Evolutionary conservation across 1,284 basidiomycete species (phyloP).

Genomic region (Pascua guehoae): DNA sequence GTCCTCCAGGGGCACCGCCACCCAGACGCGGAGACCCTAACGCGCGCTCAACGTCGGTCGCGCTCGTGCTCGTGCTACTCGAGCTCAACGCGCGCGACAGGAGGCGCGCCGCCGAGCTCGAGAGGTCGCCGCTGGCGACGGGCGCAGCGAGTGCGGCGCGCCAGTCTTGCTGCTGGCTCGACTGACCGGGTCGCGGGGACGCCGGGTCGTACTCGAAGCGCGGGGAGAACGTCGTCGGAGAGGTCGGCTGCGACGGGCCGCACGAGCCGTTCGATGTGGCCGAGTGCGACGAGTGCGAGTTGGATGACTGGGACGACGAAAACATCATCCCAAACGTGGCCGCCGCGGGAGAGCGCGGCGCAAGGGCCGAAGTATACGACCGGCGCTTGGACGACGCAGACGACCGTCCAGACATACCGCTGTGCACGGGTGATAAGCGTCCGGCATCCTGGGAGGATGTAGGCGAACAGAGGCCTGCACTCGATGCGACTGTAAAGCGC

Average conservation of each 20-base stretch:
- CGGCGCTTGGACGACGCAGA: conserved; percentile 1
- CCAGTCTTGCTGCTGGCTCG: background rate
- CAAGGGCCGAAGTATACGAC: conserved; percentile 7
- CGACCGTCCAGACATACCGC: background rate
- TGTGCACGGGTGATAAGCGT: background rate
- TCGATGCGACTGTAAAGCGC: conserved; percentile 36
- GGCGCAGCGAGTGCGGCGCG: background rate
- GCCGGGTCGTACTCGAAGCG: background rate
- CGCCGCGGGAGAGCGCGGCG: background rate
- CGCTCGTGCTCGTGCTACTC: conserved; percentile 20
- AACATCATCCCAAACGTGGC: no score
- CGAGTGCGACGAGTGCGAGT: no score
- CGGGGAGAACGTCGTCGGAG: background rate
- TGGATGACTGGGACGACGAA: no score
- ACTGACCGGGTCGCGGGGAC: background rate
- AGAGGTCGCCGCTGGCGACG: background rate
- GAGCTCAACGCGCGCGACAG: conserved; percentile 11
- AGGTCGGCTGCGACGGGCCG: background rate
- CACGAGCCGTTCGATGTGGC: background rate
- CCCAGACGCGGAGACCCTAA: conserved; percentile 5
- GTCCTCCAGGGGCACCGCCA: background rate
- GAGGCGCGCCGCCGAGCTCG: conserved; percentile 1
- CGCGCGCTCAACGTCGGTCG: conserved; percentile 29
- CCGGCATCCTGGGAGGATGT: background rate
- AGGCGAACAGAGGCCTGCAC: conserved; percentile 11